Base-by-base conservation (phyloP, 2,329 filamentous ascomycete genomes). In the Arthrobotrys musiformis region DNA sequence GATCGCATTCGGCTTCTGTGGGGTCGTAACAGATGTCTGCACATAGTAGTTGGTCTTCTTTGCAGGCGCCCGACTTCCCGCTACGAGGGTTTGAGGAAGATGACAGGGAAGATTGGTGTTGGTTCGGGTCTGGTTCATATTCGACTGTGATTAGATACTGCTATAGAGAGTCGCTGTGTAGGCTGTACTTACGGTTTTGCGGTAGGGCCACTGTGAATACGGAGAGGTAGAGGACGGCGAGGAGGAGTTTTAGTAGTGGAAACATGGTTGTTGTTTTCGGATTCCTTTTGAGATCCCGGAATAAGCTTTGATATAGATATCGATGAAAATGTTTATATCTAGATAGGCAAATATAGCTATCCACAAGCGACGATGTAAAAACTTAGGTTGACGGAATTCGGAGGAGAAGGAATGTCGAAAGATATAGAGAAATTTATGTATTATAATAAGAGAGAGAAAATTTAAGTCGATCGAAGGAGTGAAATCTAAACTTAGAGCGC, bases 1-100 rank as follows among this genome's bases (percentile, higher is more conserved):
- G 50, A 64, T 76, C 72, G 17, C 72, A 76, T 17, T 76, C 72
- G 7, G 72, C 72, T 40, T 70, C 64, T 2, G 40, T 70, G 37
- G 72, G 64, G 40, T 76, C 50, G 58, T 76, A 76, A 50, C 72
- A 76, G 15, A 24, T n/a, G 13, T 30, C 28, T n/a, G 64, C 72
- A 37, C 72, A 76, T 33, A 30, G n/a, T 22, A 66, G 9, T 11
- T 61, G 15, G 5, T 22, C 58, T 40, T 28, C 46, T 13, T 28
- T n/a, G 54, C 70, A 75, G 33, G 17, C 6, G 5, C 22, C 9
- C 9, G 4, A 5, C 4, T 33, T 42, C 19, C 6, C n/a, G 7
- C 15, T 11, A 37, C 1, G 11, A 30, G 33, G 50, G 2, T 40
- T 33, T 58, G 30, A 4, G 9, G 19, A 17, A 5, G 52, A 56